These are phyloP conservation scores for Cercospora sp. DNA, from an alignment of 2,329 filamentous ascomycete genomes.

Conservation along the genomic window DNA sequence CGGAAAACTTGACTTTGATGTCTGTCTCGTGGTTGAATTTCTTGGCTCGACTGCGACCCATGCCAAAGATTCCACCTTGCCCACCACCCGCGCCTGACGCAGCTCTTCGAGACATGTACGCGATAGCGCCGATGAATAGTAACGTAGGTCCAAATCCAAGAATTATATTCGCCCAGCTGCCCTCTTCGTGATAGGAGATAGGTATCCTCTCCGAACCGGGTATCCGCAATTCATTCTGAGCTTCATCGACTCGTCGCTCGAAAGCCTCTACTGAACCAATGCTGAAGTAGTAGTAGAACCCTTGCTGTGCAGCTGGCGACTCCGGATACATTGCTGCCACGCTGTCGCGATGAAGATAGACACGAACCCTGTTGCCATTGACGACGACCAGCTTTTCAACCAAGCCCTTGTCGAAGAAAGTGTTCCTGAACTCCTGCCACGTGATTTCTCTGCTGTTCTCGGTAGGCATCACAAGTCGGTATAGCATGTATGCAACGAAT, in stretches of 20 bases:
- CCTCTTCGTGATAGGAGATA: conserved; percentile 79
- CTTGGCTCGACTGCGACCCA: conserved; percentile 93
- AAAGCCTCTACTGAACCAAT: conserved; percentile 95
- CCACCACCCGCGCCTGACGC: conserved; percentile 62
- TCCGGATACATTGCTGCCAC: conserved; percentile 73
- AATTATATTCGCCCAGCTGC: conserved; percentile 69
- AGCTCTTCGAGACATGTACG: conserved; percentile 76
- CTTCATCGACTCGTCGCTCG: conserved; percentile 81
- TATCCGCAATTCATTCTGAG: conserved; percentile 83
- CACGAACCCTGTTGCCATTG: conserved; percentile 73
- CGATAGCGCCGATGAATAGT: conserved; percentile 77
- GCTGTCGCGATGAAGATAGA: conserved; percentile 76
- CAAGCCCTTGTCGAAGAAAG: conserved; percentile 92
- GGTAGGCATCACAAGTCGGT: conserved; percentile 64
- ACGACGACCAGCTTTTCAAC: conserved; percentile 89
- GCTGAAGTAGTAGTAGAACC: conserved; percentile 87
- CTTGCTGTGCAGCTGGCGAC: conserved; percentile 64
- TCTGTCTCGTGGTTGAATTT: conserved; percentile 97
- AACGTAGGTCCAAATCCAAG: conserved; percentile 84
- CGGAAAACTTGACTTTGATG: conserved; percentile 93
- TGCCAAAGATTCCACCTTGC: conserved; percentile 83
- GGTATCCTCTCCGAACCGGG: conserved; percentile 87
- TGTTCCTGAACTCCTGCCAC: conserved; percentile 93
- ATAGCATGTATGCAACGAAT: conserved; percentile 63
- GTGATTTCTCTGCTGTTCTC: conserved; percentile 79